Base-by-base conservation (phyloP, 1,139 yeast species). In the Kluyveromyces marxianus region DNA sequence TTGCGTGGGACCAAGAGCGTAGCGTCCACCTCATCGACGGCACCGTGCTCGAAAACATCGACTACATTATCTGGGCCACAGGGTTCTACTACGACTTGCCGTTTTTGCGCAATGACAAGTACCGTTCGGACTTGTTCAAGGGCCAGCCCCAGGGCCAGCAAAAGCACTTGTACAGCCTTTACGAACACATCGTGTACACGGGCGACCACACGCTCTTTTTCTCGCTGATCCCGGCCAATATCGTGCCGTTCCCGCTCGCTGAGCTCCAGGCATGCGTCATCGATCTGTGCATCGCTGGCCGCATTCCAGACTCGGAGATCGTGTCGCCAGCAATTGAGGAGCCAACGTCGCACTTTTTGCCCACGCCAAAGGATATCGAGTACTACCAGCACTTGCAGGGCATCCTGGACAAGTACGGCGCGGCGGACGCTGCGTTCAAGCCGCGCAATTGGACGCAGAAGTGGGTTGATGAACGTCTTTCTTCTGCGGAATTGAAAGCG, bases 191-290 rank as follows among this genome's bases (percentile, higher is more conserved):
- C 1, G 60, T 80, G 40, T 74, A 74, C 54, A 69, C 69, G 38
- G 68, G 71, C 38, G 81, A 77, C 54, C 83, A 85, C 2, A 71
- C 81, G 2, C 57, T 82, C 48, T 79, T 77, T 2, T 67, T 80
- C 39, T 67, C 77, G 28, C 76, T 79, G 2, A 63, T 76, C 46
- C 75, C 79, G 8, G 68, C 75, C 49, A 69, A 70, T 50, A 74
- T 78, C 14, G 69, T 81, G 14, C 85, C 87, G 1, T 76, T 81
- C 52, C 76, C 83, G 41, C 58, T 74, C 2, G 71, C 82, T 2
- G 87, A 82, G 56, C 62, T 76, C 8, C 86, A 81, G 55, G 82
- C 77, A 2, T 70, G 77, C 4, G 70, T 76, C 55, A 64, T 79
- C 34, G 75, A 80, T 8, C 71, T 83, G 52, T 72, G 79, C 3